Evolutionary conservation across 495 filamentous ascomycete species (phyloP), one percentile per base, ranked within the genome.

Genomic region (Penicillium canescens): DNA sequence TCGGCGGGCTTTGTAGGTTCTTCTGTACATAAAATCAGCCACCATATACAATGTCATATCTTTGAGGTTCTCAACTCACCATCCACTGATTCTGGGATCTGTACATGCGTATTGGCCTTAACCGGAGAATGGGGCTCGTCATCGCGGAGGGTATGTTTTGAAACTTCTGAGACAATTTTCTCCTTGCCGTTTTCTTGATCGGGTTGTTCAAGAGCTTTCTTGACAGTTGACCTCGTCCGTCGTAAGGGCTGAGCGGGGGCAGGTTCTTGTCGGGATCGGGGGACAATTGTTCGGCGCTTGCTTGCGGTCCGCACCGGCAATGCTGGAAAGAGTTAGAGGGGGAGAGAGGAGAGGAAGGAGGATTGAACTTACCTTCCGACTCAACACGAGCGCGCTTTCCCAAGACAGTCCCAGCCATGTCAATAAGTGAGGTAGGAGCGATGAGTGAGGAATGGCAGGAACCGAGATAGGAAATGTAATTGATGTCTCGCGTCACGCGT

Each of bases 351-450:
- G 28, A 11, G 13, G 38, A 13, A 54, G 34, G 43, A 26, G 37
- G 18, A 38, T 35, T 51, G 33, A 28, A 36, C 55, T 47, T 87
- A 90, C 89, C 84, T 69, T 76, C 71, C 46, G 60, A 37, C 40
- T 60, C 77, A 60, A 64, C 68, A 58, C 76, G 85, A 76, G 68
- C 80, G 81, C 90, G 84, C 82, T 95, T 66, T 48, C 72, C 72
- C 36, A 70, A 57, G 45, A 86, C 79, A 49, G 82, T 78, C 56
- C 79, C 75, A 59, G 81, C 77, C 87, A 90, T 91, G 3, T 26
- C 40, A 45, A 36, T 28, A 43, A 34, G 36, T 13, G 35, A 37
- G 21, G 50, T 46, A 56, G 35, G 42, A 57, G 52, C 47, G 38
- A 28, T 21, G 24, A 46, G 36, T 33, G 39, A 51, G 16, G 49